Evolutionary conservation across 208 protist genomes (phyloP), one percentile per base, ranked within the genome.

Genomic region (Crithidia fasciculata): DNA sequence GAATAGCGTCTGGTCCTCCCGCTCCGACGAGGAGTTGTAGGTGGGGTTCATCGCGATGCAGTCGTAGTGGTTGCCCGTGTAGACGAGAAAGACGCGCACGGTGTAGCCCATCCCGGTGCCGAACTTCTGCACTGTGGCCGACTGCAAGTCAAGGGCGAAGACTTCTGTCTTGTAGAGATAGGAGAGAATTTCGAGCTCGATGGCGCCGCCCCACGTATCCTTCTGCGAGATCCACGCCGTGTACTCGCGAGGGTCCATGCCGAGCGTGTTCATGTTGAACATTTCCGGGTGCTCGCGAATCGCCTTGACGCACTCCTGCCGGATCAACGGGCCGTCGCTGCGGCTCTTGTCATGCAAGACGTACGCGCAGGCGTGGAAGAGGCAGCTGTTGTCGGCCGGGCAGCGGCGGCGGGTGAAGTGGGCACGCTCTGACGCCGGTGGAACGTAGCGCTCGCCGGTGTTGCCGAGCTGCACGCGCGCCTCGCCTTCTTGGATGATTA

Each of bases 11-110:
- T 97, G 90, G 74, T 98, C 95, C 8, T 89, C 81, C 13, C 54
- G 74, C 66, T 97, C 92, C 8, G 49, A 76, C 10, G 83, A 28
- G 9, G 81, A 85, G 70, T 94, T 93, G 66, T 90, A 94, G 54
- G 74, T 77, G 10, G 79, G 64, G 53, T 92, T 96, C 85, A 98
- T 88, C 37, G 90, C 92, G 43, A 98, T 90, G 49, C 91, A 93
- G 71, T 98, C 97, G 83, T 98, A 99, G 82, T 99, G 97, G 64
- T 93, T 90, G 16, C 96, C 96, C 10, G 93, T 97, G 76, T 97
- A 99, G 3, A 98, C 85, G 58, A 99, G 70, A 80, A 98, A 98
- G 5, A 69, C 85, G 10, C 90, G 84, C 45, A 90, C 80, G 39
- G 69, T 87, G 86, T 97, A 98, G 40, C 75, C 85, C 60, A 78